These are phyloP conservation scores for Colletotrichum sp. DNA, from an alignment of 2,329 filamentous ascomycete species.

Conservation along the genomic window DNA sequence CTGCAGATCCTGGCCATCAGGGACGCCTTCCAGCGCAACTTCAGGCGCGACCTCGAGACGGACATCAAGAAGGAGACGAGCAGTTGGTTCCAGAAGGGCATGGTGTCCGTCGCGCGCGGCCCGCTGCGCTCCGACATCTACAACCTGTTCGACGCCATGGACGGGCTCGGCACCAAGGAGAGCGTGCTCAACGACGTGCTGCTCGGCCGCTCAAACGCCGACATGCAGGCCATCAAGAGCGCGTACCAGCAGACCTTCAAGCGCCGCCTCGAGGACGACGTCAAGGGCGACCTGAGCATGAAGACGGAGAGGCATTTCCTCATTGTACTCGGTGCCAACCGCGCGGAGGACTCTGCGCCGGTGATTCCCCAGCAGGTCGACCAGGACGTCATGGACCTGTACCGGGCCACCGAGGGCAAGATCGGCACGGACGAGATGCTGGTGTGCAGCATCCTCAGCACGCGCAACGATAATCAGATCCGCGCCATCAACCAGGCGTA, in stretches of 20 bases:
- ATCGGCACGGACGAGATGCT: constrained; percentile 75
- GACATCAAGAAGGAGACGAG: constrained; percentile 82
- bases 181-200: constrained; percentile 84
- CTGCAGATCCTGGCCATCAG: constrained; percentile 76
- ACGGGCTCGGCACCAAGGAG: constrained; percentile 87
- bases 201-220: constrained; percentile 82
- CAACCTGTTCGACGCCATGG: constrained; percentile 73
- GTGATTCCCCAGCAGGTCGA: constrained; percentile 77
- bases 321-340: constrained; percentile 76
- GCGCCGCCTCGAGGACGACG: constrained; percentile 70
- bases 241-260: constrained; percentile 74
- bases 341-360: constrained; percentile 79
- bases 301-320: constrained; percentile 88
- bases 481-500: constrained; percentile 81
- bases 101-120: constrained; percentile 78
- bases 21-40: constrained; percentile 66
- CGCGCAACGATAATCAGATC: constrained; percentile 81
- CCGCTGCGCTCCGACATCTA: constrained; percentile 80
- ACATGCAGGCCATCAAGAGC: constrained; percentile 84
- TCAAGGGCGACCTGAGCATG: constrained; percentile 80
- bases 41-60: constrained; percentile 71
- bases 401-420: constrained; percentile 77
- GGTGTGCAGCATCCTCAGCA: constrained; percentile 79
- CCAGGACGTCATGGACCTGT: constrained; percentile 76
- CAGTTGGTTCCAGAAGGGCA: constrained; percentile 74